A percentile compares a stretch with the other conserved stretches of the same genome.
Conservation (phyloP, 2,329 filamentous ascomycete genomes). For the Salinomyces thailandicus region DNA sequence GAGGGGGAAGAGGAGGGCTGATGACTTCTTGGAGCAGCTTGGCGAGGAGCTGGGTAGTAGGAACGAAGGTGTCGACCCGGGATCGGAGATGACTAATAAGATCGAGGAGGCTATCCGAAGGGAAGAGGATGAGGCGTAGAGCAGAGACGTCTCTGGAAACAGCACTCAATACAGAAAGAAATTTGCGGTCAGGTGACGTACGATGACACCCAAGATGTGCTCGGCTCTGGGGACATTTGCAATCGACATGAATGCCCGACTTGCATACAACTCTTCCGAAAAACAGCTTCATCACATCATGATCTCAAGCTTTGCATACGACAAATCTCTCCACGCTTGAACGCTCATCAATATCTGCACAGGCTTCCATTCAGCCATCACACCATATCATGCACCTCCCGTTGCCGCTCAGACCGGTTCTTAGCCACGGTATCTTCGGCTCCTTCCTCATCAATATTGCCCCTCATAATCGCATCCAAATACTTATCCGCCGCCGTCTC, state of each 20-base stretch:
- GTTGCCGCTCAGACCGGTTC: not conserved
- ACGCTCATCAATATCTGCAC: too few species aligned
- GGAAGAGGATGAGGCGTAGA: conserved; percentile 6
- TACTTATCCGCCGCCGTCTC: conserved; percentile 1
- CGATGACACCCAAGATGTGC: too few species aligned
- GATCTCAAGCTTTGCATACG: too few species aligned
- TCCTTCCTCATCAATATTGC: conserved; percentile 6
- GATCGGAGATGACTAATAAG: conserved; percentile 4
- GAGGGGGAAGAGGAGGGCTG: conserved; percentile 52
- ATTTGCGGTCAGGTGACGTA: too few species aligned
- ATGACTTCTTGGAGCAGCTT: conserved; percentile 58
- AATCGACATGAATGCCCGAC: too few species aligned
- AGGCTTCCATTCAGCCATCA: too few species aligned
- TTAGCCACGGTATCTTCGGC: not conserved
- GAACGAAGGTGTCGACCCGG: not conserved
- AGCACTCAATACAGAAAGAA: too few species aligned
- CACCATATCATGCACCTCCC: conserved; percentile 3
- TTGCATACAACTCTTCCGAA: too few species aligned
- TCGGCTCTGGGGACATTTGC: too few species aligned
- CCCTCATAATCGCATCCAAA: conserved; percentile 4
- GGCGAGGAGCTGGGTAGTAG: conserved; percentile 22
- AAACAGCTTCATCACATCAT: too few species aligned
- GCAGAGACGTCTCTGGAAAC: too few species aligned
- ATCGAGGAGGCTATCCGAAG: conserved; percentile 3
- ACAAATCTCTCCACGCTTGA: too few species aligned